Base-by-base conservation (phyloP, 805 yeast genomes). In the Candida railenensis region DNA sequence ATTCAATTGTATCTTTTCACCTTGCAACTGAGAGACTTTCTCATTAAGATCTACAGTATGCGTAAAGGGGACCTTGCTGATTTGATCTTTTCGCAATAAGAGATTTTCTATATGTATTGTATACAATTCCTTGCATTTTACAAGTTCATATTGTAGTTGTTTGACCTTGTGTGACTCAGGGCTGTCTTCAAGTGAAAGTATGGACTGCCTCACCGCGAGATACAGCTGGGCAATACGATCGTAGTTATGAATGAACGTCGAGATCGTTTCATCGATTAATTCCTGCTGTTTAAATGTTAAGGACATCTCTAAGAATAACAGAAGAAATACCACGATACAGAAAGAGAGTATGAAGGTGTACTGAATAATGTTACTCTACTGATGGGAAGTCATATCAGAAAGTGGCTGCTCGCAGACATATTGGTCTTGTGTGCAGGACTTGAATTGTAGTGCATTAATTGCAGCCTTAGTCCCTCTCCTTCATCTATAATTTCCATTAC, bases 171-270 rank as follows among this genome's bases (percentile, higher is more conserved):
- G 33, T 11, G 33, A 15, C 18, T 22, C 30, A 4, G 46, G 34
- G 30, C 46, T 54, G 5, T 49, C 39, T 37, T 46, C 43, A 18
- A 62, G 44, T 42, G 49, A 55, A 21, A 59, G 53, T 2, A 67
- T 59, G 14, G 66, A 67, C 46, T 63, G 69, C 42, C 77, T 53
- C 9, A 67, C 45, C 34, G 58, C 56, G 34, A 69, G 55, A 44
- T 72, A 72, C 46, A 61, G 67, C 5, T 53, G 39, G 1, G 69
- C 58, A 9, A 58, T 45, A 43, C 63, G 66, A 45, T 72, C 76
- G 48, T 66, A 60, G 40, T 59, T 62, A 42, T 57, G 54, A 33
- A 70, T 59, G 48, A 58, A 61, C 42, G 59, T 62, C 5, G 54
- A 20, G 8, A 67, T 58, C 2, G 69, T 52, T 36, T 58, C 62